Evolutionary conservation across 148 eudicot genomes (phyloP), one percentile per base, ranked within the genome.

Genomic region (Rhododendron henanense): DNA sequence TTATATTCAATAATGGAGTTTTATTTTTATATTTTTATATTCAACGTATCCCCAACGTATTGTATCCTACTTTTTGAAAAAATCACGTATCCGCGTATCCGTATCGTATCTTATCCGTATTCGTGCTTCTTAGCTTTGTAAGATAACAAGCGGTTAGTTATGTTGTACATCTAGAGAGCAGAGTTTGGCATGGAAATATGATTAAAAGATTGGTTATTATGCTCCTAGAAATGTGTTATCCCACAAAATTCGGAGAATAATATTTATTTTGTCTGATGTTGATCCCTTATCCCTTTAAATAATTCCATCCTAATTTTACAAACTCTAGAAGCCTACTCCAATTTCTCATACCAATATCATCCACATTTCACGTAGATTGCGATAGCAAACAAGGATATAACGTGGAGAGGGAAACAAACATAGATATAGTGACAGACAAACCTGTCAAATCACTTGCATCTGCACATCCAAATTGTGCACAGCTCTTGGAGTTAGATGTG

Each of bases 361-460:
- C 28, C 7, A 23, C 28, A 61, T 21, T 61, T 8, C 69, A 61
- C 10, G 23, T 6, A 61, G n/a, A 61, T 23, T 61, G 69, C 25
- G 2, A 23, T 61, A 61, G 69, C 69, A 61, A 61, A 23, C n/a
- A 23, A 61, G 28, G 69, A 6, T 15, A 61, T 61, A 18, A 61
- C 25, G 7, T 61, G 10, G 69, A 23, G 10, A 61, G 69, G 69
- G 23, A 61, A 83, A 83, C 48, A 25, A 35, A 83, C 75, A 80
- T 44, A 74, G 85, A 84, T 50, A 74, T 19, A 51, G 80, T 18
- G 75, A 83, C 53, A 33, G 78, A 57, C 89, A 78, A 84, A 97
- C 99, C 98, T 89, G 99, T 88, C 88, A 95, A 90, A 86, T 97
- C 98, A 93, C 98, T 94, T 83, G 91, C 95, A 92, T 95, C 99